Evolutionary conservation across 2,329 filamentous ascomycete species (phyloP).

Genomic region (Cladophialophora chaetospira): DNA sequence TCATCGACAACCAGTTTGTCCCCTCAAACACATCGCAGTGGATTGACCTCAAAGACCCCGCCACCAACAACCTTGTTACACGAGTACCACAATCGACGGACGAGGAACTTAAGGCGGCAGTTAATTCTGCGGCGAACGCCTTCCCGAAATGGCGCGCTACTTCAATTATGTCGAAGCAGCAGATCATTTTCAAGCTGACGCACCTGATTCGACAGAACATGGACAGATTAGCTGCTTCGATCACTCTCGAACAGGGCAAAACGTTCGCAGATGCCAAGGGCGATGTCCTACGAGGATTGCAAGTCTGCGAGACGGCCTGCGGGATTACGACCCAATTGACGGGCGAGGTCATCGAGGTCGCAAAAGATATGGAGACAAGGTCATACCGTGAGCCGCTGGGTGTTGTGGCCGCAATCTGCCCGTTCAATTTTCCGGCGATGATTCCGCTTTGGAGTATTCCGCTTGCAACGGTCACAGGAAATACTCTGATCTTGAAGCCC

Average conservation of each 20-base stretch:
- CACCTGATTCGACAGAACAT: slow-evolving; percentile 65
- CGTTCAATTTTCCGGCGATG: slow-evolving; percentile 72
- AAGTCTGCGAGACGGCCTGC: slow-evolving; percentile 68
- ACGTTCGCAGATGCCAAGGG: slow-evolving; percentile 68
- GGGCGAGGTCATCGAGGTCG: slow-evolving; percentile 68
- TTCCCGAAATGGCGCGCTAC: slow-evolving; percentile 64
- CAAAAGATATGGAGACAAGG: slow-evolving; percentile 70
- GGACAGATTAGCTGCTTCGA: slow-evolving; percentile 66
- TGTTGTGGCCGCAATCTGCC: slow-evolving; percentile 66
- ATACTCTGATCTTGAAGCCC: slow-evolving; percentile 66
- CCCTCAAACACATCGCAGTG: slow-evolving; percentile 60
- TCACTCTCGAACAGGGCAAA: slow-evolving; percentile 69
- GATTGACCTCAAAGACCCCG: slow-evolving; percentile 66
- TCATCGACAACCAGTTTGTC: slow-evolving; percentile 65
- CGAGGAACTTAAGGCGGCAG: slow-evolving; percentile 62
- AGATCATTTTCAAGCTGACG: slow-evolving; percentile 69
- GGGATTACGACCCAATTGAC: slow-evolving; percentile 67
- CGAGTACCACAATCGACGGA: slow-evolving; percentile 67
- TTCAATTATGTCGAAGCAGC: slow-evolving; percentile 61
- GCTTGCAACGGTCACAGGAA: slow-evolving; percentile 65
- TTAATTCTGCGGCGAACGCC: slow-evolving; percentile 63
- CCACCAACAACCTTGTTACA: slow-evolving; percentile 68
- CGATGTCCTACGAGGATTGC: slow-evolving; percentile 66
- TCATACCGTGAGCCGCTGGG: slow-evolving; percentile 67
- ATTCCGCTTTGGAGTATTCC: slow-evolving; percentile 70